These are phyloP conservation scores for Neurospora sp. DNA, from an alignment of 495 filamentous ascomycete species.

Conservation along the genomic window DNA sequence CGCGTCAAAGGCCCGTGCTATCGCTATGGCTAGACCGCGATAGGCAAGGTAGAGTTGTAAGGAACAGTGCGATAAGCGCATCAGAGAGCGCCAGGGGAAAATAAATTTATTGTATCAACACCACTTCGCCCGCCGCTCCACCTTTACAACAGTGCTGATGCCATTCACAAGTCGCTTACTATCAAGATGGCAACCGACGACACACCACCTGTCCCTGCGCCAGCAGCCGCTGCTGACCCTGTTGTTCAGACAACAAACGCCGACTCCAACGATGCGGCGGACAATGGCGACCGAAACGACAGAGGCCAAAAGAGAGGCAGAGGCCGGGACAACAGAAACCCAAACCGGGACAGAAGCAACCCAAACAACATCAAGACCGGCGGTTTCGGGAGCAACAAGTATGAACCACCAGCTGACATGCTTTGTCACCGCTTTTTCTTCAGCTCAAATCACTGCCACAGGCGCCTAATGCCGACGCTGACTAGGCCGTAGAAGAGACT, in stretches of 20 bases:
- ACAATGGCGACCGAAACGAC: conserved; percentile 7
- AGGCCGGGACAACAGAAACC: conserved; percentile 11
- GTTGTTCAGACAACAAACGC: not conserved
- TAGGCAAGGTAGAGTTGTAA: not conserved
- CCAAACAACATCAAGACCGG: conserved; percentile 11
- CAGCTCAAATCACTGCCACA: not conserved
- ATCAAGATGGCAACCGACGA: conserved; percentile 14
- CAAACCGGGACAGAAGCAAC: conserved; percentile 3
- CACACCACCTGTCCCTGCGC: conserved; percentile 1
- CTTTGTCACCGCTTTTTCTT: not conserved
- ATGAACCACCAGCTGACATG: not conserved
- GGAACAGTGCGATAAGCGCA: not conserved
- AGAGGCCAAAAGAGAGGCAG: conserved; percentile 3
- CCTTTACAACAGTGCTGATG: not conserved
- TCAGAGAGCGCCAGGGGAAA: not conserved
- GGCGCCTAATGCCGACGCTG: conserved; percentile 20
- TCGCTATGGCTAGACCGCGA: not conserved
- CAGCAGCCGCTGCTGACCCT: not conserved
- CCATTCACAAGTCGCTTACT: not conserved
- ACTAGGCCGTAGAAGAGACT: conserved; percentile 14
- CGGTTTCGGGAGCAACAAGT: conserved; percentile 18
- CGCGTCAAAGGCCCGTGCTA: not conserved
- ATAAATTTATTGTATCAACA: not conserved
- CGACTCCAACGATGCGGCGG: not conserved
- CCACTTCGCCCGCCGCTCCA: not conserved